These are phyloP conservation scores for Orbilia quercus DNA, from an alignment of 2,329 filamentous ascomycete genomes.

Conservation along the genomic window DNA sequence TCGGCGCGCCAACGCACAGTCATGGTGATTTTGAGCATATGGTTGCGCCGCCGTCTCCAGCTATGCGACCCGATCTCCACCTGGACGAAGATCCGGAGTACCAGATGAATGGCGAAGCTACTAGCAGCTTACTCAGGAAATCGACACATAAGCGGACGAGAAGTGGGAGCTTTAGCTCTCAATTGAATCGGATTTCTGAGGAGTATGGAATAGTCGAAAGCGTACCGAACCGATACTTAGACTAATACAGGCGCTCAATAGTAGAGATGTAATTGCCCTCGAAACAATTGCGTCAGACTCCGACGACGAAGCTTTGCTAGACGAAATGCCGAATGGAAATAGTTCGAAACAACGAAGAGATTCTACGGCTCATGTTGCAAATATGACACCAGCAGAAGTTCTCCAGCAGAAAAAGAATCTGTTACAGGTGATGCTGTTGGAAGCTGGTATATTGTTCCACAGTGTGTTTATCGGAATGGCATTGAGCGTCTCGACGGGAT, in stretches of 20 bases:
- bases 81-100: conserved; percentile 49
- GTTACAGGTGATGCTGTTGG: conserved; percentile 80
- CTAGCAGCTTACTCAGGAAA: conserved; percentile 50
- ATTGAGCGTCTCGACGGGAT: conserved; percentile 81
- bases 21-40: conserved; percentile 54
- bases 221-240: no score
- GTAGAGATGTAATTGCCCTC: conserved; percentile 39
- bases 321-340: conserved; percentile 39
- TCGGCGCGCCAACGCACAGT: conserved; percentile 49
- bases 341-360: conserved; percentile 36
- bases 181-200: conserved; percentile 55
- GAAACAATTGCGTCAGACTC: conserved; percentile 40
- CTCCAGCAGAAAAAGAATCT: conserved; percentile 63
- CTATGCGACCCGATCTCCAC: conserved; percentile 41
- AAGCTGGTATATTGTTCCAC: conserved; percentile 86
- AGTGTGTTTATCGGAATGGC: conserved; percentile 82
- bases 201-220: conserved; percentile 9
- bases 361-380: conserved; percentile 9
- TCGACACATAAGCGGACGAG: conserved; percentile 50
- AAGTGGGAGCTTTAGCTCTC: conserved; percentile 58
- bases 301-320: conserved; percentile 45
- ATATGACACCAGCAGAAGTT: conserved; percentile 43
- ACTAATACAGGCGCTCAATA: not conserved
- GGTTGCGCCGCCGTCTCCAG: conserved; percentile 39
- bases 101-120: conserved; percentile 45